Percentiles rank a stretch among this genome's conserved stretches.
phyloP scores from a whole-genome alignment of 768 basidiomycete species.

The Clitopilus passeckerianus region DNA sequence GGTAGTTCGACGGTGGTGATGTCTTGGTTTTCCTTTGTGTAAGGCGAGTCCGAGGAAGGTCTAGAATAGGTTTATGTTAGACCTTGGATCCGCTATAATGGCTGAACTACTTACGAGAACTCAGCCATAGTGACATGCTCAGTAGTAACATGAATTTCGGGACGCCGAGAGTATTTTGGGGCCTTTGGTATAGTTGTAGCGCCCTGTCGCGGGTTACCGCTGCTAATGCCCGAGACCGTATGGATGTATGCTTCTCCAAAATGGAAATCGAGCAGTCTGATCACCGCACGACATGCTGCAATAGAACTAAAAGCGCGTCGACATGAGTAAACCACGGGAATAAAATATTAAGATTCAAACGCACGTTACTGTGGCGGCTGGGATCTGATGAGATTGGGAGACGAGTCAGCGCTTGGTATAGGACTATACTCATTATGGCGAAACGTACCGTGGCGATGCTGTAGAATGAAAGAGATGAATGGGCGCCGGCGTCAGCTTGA shows the following conservation, averaged over 20 bases:
- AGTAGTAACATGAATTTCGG: slow-evolving; percentile 53
- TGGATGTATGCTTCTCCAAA: slow-evolving; percentile 40
- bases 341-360: slow-evolving; percentile 4
- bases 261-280: slow-evolving; percentile 57
- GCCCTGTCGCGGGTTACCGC: slow-evolving; percentile 26
- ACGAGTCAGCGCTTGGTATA: slow-evolving; percentile 7
- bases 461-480: slow-evolving; percentile 4
- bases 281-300: slow-evolving; percentile 65
- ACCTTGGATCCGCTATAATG: not conserved
- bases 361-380: slow-evolving; percentile 64
- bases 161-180: slow-evolving; percentile 19
- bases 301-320: slow-evolving; percentile 35
- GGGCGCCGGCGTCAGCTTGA: not conserved
- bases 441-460: slow-evolving; percentile 51
- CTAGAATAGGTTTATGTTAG: slow-evolving; percentile 1
- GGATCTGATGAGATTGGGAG: slow-evolving; percentile 33
- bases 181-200: slow-evolving; percentile 11
- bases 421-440: not conserved
- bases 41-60: slow-evolving; percentile 4
- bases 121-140: slow-evolving; percentile 60
- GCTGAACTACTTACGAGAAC: slow-evolving; percentile 33
- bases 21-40: not conserved
- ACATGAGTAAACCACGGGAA: not conserved
- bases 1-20: not conserved
- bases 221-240: slow-evolving; percentile 35